Evolutionary conservation across 164 flowering plant species (phyloP).

Genomic region (Piper longum): DNA sequence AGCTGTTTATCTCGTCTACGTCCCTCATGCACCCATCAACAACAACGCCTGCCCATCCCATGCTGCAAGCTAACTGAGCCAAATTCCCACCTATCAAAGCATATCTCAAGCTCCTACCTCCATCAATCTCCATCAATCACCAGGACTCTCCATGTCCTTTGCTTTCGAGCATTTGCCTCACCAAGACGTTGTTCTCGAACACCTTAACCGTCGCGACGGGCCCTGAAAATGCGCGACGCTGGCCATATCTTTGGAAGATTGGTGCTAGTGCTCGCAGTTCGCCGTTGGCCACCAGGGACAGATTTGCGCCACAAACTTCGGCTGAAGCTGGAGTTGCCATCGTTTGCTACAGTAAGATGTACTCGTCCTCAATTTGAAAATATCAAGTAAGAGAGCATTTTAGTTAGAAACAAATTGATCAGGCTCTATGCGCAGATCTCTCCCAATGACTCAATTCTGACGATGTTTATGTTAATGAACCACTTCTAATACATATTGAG

Average conservation of each 20-base stretch:
- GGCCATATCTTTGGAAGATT: slow-evolving; percentile 38
- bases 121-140: slow-evolving; percentile 62
- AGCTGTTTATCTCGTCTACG: slow-evolving; percentile 55
- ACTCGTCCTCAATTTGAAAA: no score
- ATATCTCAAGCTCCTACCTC: slow-evolving; percentile 46
- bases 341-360: no score
- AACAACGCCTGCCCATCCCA: slow-evolving; percentile 56
- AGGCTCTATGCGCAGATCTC: no score
- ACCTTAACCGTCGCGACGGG: slow-evolving; percentile 49
- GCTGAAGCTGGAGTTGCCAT: slow-evolving; percentile 20
- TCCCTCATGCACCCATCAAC: slow-evolving; percentile 54
- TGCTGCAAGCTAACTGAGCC: slow-evolving; percentile 47
- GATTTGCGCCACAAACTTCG: slow-evolving; percentile 48
- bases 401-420: no score
- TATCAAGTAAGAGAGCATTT: no score
- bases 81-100: slow-evolving; percentile 53
- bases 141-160: slow-evolving; percentile 49
- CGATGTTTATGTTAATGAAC: no score
- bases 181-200: slow-evolving; percentile 43
- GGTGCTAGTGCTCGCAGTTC: slow-evolving; percentile 53
- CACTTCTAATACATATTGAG: no score
- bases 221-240: slow-evolving; percentile 43
- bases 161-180: slow-evolving; percentile 49
- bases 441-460: no score
- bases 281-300: slow-evolving; percentile 33